Evolutionary conservation across 1,284 basidiomycete species (phyloP).

Genomic region (Vanrija pseudolonga): DNA sequence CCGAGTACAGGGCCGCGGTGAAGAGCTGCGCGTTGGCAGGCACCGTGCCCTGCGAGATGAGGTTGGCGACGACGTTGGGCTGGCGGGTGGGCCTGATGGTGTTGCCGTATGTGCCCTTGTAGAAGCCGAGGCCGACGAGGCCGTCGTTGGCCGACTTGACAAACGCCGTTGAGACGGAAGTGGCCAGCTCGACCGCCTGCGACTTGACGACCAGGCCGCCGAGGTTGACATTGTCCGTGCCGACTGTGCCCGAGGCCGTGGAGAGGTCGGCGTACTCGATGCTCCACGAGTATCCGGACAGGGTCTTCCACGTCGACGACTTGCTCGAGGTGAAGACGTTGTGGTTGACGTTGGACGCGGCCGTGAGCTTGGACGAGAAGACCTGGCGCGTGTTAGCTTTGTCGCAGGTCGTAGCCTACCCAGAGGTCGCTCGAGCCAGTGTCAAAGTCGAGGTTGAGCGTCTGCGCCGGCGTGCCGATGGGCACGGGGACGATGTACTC

Average conservation of each 20-base stretch:
- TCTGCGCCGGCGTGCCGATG: constrained; percentile 51
- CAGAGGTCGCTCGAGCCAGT: constrained; percentile 59
- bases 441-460: constrained; percentile 58
- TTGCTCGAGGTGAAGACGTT: constrained; percentile 12
- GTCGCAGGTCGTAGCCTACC: constrained; percentile 40
- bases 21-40: no score
- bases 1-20: constrained; percentile 40
- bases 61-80: constrained; percentile 62
- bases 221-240: constrained; percentile 69
- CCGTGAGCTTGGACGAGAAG: no score
- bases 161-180: constrained; percentile 40
- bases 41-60: not conserved
- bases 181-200: constrained; percentile 60
- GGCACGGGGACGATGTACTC: constrained; percentile 46
- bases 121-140: constrained; percentile 51
- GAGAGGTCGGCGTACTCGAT: constrained; percentile 57
- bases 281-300: constrained; percentile 24
- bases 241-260: constrained; percentile 65
- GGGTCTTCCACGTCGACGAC: constrained; percentile 18
- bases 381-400: constrained; percentile 8
- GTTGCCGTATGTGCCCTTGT: constrained; percentile 41
- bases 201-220: constrained; percentile 69
- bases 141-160: constrained; percentile 47
- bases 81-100: constrained; percentile 50
- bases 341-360: not conserved